phyloP scores from a whole-genome alignment of 1,284 basidiomycete species.

The Cryptococcus deneoformans region DNA sequence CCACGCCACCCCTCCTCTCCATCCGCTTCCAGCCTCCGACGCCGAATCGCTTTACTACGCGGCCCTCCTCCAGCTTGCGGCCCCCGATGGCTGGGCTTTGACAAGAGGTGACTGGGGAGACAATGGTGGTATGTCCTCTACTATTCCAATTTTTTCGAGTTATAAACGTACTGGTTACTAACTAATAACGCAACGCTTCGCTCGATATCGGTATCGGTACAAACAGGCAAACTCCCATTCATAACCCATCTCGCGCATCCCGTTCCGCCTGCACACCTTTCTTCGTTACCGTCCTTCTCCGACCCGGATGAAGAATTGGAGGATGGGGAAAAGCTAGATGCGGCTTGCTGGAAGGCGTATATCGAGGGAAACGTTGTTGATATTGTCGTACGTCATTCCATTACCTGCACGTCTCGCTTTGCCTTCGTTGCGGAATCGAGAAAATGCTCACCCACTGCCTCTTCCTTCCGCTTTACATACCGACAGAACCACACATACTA shows the following conservation, averaged over 20 bases:
- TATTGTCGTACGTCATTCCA: conserved; percentile 31
- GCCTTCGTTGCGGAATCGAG: neutral
- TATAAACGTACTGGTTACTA: neutral
- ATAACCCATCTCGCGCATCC: conserved; percentile 26
- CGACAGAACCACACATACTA: conserved; percentile 44
- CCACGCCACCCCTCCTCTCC: conserved; percentile 33
- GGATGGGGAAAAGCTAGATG: conserved; percentile 26
- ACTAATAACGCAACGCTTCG: neutral
- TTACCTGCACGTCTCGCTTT: no score
- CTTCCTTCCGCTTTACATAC: neutral
- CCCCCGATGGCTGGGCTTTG: conserved; percentile 18
- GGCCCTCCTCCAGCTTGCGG: conserved; percentile 23
- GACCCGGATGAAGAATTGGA: conserved; percentile 30
- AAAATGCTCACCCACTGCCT: no score
- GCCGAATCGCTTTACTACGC: conserved; percentile 31
- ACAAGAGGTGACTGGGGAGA: conserved; percentile 25
- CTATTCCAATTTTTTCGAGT: neutral
- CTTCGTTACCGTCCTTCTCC: conserved; percentile 22
- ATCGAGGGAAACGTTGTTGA: conserved; percentile 42
- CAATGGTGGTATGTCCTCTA: conserved; percentile 22
- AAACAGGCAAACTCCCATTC: conserved; percentile 30
- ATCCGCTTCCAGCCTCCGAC: conserved; percentile 31
- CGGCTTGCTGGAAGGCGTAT: conserved; percentile 36
- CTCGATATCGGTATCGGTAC: neutral
- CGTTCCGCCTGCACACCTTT: conserved; percentile 18